Base-by-base conservation (phyloP, 2,329 filamentous ascomycete species). In the Coleophoma eucalyptorum region DNA sequence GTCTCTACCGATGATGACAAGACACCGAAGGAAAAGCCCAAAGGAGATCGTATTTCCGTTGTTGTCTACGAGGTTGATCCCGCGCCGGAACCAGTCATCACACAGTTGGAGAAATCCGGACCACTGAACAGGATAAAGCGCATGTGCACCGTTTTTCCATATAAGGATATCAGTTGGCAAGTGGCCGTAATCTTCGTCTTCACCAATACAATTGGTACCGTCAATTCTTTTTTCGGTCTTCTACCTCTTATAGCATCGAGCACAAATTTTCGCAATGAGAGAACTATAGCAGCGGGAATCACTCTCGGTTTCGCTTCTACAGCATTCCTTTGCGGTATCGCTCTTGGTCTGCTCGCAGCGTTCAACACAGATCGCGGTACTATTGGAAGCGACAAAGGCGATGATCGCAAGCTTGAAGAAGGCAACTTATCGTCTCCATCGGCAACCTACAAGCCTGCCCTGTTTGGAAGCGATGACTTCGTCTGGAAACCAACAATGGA, bases 301-400 rank as follows among this genome's bases (percentile, higher is more conserved):
- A 44, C 42, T 3, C 19, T 44, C 5, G 16, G 8, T 10, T 34
- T 49, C 31, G 34, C 26, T 10, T 16, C 26, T 13, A n/a, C 21
- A 10, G 35, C 40, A 21, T 41, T 49, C n/a, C 19, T 41, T 5
- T 18, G 21, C 6, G 47, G 47, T 19, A 37, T 33, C 13, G 16
- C 8, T 32, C 11, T 49, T 12, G 47, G 40, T 20, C 38, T 49
- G 6, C 6, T 49, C 10, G 47, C 20, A 18, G 47, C 47, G 7
- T 49, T 49, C 38, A 49, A 49, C 18, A 35, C 43, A 10, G 47
- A 49, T 19, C 38, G 47, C 10, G 47, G 47, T 13, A 41, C 21
- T 1, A 18, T 34, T n/a, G 31, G n/a, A 12, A 11, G 19, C 5
- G 32, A 43, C 11, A 33, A 49, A 34, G 15, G 18, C 12, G 35